phyloP scores from a whole-genome alignment of 1,284 basidiomycete genomes.

The Apiotrichum brassicae region DNA sequence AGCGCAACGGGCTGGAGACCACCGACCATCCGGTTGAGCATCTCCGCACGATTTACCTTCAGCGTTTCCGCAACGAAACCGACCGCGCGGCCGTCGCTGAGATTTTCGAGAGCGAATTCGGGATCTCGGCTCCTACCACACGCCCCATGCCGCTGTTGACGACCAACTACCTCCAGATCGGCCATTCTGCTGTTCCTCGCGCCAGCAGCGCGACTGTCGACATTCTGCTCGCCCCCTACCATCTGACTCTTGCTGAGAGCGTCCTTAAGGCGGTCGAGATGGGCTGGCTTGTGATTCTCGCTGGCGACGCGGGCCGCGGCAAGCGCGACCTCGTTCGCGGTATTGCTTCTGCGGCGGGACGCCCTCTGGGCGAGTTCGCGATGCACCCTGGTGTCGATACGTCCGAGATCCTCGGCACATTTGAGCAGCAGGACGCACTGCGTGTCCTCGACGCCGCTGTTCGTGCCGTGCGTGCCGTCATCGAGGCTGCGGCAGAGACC shows the following conservation, averaged over 20 bases:
- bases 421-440: constrained; percentile 75
- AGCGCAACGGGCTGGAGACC: constrained; percentile 55
- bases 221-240: constrained; percentile 57
- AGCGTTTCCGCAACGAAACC: constrained; percentile 68
- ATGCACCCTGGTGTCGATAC: constrained; percentile 88
- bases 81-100: constrained; percentile 61
- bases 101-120: constrained; percentile 63
- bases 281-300: constrained; percentile 83
- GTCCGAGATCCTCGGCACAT: constrained; percentile 88
- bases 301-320: constrained; percentile 67
- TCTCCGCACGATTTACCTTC: constrained; percentile 68
- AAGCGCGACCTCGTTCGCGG: constrained; percentile 72
- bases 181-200: constrained; percentile 58
- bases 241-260: constrained; percentile 67
- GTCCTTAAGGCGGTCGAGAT: constrained; percentile 67
- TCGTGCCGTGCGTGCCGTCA: constrained; percentile 7
- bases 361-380: constrained; percentile 63
- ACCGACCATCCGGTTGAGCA: constrained; percentile 58
- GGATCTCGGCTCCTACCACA: constrained; percentile 35
- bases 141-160: constrained; percentile 56
- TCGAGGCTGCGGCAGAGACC: constrained; percentile 20
- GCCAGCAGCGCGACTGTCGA: constrained; percentile 42
- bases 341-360: constrained; percentile 67
- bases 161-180: constrained; percentile 58
- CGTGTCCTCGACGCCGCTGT: constrained; percentile 18